These are phyloP conservation scores for Ophiostoma novo-ulmi DNA, from an alignment of 2,329 filamentous ascomycete genomes.

Conservation along the genomic window DNA sequence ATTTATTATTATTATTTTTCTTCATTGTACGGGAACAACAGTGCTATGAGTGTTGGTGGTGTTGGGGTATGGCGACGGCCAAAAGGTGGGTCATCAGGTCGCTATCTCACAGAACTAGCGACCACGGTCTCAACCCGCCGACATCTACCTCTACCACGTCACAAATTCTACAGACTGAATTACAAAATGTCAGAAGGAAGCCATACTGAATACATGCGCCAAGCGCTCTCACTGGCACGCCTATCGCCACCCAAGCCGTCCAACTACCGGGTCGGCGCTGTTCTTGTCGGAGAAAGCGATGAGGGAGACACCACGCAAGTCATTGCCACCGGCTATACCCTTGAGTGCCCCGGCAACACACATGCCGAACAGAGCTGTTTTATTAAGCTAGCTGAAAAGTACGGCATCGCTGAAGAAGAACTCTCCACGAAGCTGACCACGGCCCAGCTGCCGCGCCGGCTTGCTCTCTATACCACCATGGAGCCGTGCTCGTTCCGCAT, in stretches of 20 bases:
- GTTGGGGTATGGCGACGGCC: background rate
- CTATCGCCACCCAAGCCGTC: slow-evolving; percentile 80
- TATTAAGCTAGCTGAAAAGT: slow-evolving; percentile 57
- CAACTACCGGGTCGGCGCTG: slow-evolving; percentile 91
- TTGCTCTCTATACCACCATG: slow-evolving; percentile 84
- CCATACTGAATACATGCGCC: slow-evolving; percentile 54
- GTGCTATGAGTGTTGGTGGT: background rate
- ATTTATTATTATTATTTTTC: background rate
- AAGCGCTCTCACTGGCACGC: slow-evolving; percentile 69
- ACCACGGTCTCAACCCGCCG: background rate
- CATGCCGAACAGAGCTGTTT: slow-evolving; percentile 95
- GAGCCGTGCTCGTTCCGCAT: slow-evolving; percentile 73
- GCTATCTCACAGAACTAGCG: background rate
- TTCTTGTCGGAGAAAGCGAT: slow-evolving; percentile 58
- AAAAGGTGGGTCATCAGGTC: background rate
- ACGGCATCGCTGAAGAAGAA: slow-evolving; percentile 48
- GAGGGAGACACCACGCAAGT: slow-evolving; percentile 35
- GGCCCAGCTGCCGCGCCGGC: slow-evolving; percentile 32
- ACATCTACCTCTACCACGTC: background rate
- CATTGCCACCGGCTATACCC: slow-evolving; percentile 59
- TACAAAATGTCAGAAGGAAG: slow-evolving; percentile 30
- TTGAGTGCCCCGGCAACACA: slow-evolving; percentile 87
- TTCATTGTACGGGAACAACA: too few species aligned
- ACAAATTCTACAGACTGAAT: background rate
- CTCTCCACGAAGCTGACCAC: slow-evolving; percentile 48